phyloP scores from a whole-genome alignment of 768 basidiomycete species.

The Collybia mongolica region DNA sequence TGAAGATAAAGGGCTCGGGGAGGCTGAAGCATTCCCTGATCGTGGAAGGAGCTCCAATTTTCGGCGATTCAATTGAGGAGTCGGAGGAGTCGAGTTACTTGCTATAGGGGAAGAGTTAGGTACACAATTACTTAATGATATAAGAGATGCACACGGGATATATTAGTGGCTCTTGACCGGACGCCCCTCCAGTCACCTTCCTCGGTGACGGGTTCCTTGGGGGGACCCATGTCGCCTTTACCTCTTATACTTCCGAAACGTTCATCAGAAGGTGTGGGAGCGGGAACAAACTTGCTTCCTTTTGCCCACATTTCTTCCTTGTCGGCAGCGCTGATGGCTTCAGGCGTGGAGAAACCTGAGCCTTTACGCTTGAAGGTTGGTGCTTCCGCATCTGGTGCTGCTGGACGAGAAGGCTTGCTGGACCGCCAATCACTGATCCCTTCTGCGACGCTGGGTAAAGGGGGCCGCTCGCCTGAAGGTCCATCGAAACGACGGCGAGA shows the following conservation, averaged over 20 bases:
- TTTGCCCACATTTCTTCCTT: conserved; percentile 78
- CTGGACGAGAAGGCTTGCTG: conserved; percentile 37
- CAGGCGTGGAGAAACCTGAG: conserved; percentile 52
- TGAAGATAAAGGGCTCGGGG: conserved; percentile 75
- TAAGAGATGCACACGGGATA: conserved; percentile 55
- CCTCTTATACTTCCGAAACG: conserved; percentile 48
- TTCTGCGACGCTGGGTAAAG: conserved; percentile 56
- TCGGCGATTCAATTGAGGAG: conserved; percentile 74
- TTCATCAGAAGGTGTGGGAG: conserved; percentile 37
- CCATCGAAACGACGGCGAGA: conserved; percentile 71
- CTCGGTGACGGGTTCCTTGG: conserved; percentile 42
- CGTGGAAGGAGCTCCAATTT: conserved; percentile 88
- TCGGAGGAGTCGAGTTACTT: conserved; percentile 72
- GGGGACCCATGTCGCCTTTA: conserved; percentile 54
- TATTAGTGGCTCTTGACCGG: conserved; percentile 42
- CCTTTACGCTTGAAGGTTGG: conserved; percentile 54
- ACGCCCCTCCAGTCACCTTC: conserved; percentile 74
- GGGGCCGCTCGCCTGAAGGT: conserved; percentile 35
- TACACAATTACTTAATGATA: not conserved
- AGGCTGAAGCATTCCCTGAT: conserved; percentile 61
- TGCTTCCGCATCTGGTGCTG: conserved; percentile 43
- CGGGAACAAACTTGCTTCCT: conserved; percentile 71
- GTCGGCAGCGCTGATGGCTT: conserved; percentile 57
- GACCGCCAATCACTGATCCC: conserved; percentile 73
- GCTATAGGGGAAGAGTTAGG: conserved; percentile 40